Evolutionary conservation across 2,329 filamentous ascomycete genomes (phyloP), one percentile per base, ranked within the genome.

Genomic region (Botryotinia narcissicola): DNA sequence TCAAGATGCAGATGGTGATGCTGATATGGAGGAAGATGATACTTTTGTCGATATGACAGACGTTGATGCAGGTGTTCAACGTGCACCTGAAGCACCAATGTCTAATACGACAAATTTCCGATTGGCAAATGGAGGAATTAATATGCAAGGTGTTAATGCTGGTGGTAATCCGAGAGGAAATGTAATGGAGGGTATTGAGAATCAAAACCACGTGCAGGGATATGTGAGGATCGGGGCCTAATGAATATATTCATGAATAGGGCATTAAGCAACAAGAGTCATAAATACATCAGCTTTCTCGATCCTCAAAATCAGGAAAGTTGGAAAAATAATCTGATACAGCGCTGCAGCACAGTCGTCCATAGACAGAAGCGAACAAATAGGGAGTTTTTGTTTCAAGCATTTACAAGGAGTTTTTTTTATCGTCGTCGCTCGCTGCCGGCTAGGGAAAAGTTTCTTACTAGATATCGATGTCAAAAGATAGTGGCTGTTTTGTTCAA

Each of bases 1-100:
- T 72, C 74, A 74, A 42, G 77, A 78, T 72, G 78, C 76, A 25
- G 79, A 80, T 61, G 79, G 78, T 7, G 81, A 82, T 72, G 80
- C 79, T 12, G 79, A 80, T 73, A 90, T 90, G 88, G 79, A 80
- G 51, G 88, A 89, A 54, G 87, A 87, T 70, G 87, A 88, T 63
- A 85, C 83, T 71, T 88, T 87, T 74, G 83, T 86, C 12, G 85
- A 87, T 71, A 85, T 88, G 79, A 83, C 60, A 10, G 77, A 79
- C 54, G 70, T 72, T 57, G 67, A 72, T 67, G 42, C 59, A 25
- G 48, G 42, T 66, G 70, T 74, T 25, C 68, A 74, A 48, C 70
- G 75, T 40, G 75, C 75, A n/a, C 76, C 75, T 5, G 77, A 78
- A 68, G 75, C 75, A 4, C 63, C 73, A 16, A 77, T 77, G 73